These are phyloP conservation scores for Austroboletus novae-zelandiae DNA, from an alignment of 1,284 basidiomycete genomes.

Conservation along the genomic window DNA sequence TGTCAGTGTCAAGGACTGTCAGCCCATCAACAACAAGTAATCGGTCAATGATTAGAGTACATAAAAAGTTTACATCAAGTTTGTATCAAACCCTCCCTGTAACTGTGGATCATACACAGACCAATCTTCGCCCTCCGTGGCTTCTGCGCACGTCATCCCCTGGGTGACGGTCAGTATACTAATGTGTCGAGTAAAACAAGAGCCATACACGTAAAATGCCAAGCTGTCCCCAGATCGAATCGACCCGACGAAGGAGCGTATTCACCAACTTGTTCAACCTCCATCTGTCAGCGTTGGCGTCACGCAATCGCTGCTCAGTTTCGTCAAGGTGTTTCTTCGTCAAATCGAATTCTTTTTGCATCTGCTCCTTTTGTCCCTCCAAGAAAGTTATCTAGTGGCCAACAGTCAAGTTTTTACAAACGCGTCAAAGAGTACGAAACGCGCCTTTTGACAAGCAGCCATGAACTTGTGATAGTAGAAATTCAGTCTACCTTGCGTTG, in stretches of 20 bases:
- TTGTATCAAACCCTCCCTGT: not conserved
- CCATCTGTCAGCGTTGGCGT: constrained; percentile 15
- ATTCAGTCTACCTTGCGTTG: constrained; percentile 14
- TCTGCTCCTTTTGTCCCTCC: constrained; percentile 14
- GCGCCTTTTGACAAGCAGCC: constrained; percentile 12
- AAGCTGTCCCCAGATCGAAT: constrained; percentile 11
- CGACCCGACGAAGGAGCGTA: constrained; percentile 8
- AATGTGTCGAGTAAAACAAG: not conserved
- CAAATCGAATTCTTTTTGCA: constrained; percentile 20
- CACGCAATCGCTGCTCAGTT: constrained; percentile 19
- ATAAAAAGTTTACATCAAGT: not conserved
- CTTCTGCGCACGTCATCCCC: constrained; percentile 8
- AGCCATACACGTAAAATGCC: constrained; percentile 12
- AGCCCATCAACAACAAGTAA: not conserved
- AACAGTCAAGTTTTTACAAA: not conserved
- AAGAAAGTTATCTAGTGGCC: constrained; percentile 14
- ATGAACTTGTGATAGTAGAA: constrained; percentile 14
- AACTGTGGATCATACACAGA: not conserved
- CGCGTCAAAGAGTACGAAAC: not conserved
- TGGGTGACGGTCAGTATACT: constrained; percentile 1
- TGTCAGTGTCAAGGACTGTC: no score
- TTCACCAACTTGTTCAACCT: constrained; percentile 14
- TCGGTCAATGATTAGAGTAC: not conserved
- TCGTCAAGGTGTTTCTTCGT: constrained; percentile 20
- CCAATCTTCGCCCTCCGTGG: constrained; percentile 1